A percentile compares a stretch with the other conserved stretches of the same genome.
These are phyloP conservation scores for Ophiosphaerella herpotricha DNA, from an alignment of 2,329 filamentous ascomycete species.

Conservation along the genomic window DNA sequence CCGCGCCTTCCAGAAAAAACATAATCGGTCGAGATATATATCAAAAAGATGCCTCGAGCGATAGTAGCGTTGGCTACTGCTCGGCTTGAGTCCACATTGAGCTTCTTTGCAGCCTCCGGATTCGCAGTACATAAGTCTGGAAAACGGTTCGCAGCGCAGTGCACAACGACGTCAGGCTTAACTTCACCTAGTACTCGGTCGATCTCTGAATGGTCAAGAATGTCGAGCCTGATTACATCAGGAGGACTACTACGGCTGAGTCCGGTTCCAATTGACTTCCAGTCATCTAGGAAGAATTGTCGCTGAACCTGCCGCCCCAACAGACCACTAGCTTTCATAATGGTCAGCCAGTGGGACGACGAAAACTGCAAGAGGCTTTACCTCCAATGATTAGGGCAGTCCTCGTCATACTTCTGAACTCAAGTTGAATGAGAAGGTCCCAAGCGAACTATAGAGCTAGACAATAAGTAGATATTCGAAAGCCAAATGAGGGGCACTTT, in stretches of 20 bases:
- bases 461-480: not conserved
- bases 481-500: not conserved
- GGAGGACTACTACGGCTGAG: slow-evolving; percentile 74
- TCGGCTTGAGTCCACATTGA: slow-evolving; percentile 75
- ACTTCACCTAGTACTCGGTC: slow-evolving; percentile 55
- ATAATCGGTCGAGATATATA: slow-evolving; percentile 84
- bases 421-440: slow-evolving; percentile 4
- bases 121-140: slow-evolving; percentile 84
- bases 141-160: slow-evolving; percentile 89
- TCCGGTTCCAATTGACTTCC: slow-evolving; percentile 55
- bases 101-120: slow-evolving; percentile 71
- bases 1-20: slow-evolving; percentile 75
- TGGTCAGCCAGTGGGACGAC: slow-evolving; percentile 16
- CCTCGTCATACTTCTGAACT: slow-evolving; percentile 40
- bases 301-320: slow-evolving; percentile 78
- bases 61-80: slow-evolving; percentile 70
- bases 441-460: not conserved
- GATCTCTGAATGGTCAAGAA: slow-evolving; percentile 54
- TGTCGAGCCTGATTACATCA: slow-evolving; percentile 61
- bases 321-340: slow-evolving; percentile 67
- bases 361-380: slow-evolving; percentile 19
- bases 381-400: slow-evolving; percentile 78
- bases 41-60: slow-evolving; percentile 63
- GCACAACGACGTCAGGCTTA: slow-evolving; percentile 75
- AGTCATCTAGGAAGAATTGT: slow-evolving; percentile 69